A percentile compares a stretch with the other conserved stretches of the same genome.
Evolutionary conservation across 495 filamentous ascomycete genomes (phyloP).

Genomic region (Annulohypoxylon maeteangense): DNA sequence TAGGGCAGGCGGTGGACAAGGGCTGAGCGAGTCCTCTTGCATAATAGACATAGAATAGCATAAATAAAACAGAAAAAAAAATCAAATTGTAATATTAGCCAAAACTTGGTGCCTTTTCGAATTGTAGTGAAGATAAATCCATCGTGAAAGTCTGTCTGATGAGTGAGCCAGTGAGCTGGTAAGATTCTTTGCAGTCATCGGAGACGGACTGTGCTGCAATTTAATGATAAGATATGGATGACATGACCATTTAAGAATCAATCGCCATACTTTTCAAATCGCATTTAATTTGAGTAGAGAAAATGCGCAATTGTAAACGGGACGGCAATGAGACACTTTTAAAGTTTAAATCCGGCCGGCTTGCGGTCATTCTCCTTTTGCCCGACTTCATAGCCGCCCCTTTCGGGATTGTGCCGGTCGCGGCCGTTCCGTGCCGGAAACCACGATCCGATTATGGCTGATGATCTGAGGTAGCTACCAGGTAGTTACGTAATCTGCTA

Average conservation of each 20-base stretch:
- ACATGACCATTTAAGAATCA: too few relatives aligned
- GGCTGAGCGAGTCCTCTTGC: slow-evolving; percentile 6
- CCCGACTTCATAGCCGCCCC: background rate
- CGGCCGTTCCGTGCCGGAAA: background rate
- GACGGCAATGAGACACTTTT: background rate
- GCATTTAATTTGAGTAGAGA: background rate
- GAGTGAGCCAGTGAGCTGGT: background rate
- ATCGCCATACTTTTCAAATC: too few relatives aligned
- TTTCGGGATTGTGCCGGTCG: background rate
- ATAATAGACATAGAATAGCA: slow-evolving; percentile 35
- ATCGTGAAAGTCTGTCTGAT: background rate
- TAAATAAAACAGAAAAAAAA: slow-evolving; percentile 30
- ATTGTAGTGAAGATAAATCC: background rate
- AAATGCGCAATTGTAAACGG: background rate
- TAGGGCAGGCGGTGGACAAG: slow-evolving; percentile 19
- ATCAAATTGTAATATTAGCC: slow-evolving; percentile 39
- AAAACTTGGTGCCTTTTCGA: slow-evolving; percentile 1
- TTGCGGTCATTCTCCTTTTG: background rate
- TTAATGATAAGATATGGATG: background rate
- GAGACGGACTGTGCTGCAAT: background rate
- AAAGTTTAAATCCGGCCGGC: background rate
- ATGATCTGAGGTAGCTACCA: too few relatives aligned
- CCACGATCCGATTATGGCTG: background rate
- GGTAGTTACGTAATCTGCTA: too few relatives aligned
- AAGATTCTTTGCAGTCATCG: background rate